Evolutionary conservation across 495 filamentous ascomycete species (phyloP).

Genomic region (Podospora conica): DNA sequence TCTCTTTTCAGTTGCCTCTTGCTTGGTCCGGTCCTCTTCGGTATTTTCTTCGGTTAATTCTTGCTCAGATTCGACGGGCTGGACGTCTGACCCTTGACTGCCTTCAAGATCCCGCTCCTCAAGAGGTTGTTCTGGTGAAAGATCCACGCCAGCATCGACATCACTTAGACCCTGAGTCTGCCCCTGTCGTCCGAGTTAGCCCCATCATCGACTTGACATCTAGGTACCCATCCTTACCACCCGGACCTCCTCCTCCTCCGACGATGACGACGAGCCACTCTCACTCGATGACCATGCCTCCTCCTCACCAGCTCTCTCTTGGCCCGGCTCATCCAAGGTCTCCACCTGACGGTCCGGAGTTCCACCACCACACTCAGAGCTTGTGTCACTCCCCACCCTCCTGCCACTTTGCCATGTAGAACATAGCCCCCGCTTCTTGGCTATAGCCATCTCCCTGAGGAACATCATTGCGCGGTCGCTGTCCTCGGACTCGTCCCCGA

Average conservation of each 20-base stretch:
- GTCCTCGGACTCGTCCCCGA: background rate
- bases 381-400: background rate
- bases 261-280: background rate
- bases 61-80: background rate
- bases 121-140: background rate
- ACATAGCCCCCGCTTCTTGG: background rate
- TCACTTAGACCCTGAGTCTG: background rate
- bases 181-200: background rate
- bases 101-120: background rate
- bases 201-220: background rate
- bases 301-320: background rate
- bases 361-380: background rate
- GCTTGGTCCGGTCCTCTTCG: background rate
- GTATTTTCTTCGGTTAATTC: background rate
- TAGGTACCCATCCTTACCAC: too few relatives aligned
- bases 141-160: background rate
- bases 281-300: background rate
- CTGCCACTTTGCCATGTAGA: background rate
- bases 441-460: background rate
- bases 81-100: background rate
- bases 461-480: background rate
- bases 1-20: background rate
- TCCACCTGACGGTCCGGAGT: background rate
- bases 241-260: too few relatives aligned
- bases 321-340: background rate